A percentile compares a stretch with the other conserved stretches of the same genome.
These are phyloP conservation scores for Penicillium odoratum DNA, from an alignment of 495 filamentous ascomycete species.

Conservation along the genomic window DNA sequence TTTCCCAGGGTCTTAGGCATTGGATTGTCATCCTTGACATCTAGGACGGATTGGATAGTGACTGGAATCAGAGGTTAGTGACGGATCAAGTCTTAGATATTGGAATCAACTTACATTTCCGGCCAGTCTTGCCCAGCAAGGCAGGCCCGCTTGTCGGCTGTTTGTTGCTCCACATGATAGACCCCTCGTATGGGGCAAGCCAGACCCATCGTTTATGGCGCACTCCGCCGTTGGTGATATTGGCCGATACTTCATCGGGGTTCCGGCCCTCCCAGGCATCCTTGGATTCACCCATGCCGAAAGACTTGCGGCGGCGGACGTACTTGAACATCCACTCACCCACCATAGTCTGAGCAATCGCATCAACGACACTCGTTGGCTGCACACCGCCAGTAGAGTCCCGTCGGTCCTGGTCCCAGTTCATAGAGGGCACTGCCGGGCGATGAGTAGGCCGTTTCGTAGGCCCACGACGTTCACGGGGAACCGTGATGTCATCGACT, in stretches of 20 bases:
- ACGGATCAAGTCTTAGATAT: not conserved
- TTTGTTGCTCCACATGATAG: constrained; percentile 98
- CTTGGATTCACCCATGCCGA: constrained; percentile 67
- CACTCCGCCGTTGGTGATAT: constrained; percentile 56
- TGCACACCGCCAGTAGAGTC: constrained; percentile 64
- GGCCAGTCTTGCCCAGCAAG: constrained; percentile 89
- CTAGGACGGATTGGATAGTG: constrained; percentile 90
- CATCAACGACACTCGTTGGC: constrained; percentile 86
- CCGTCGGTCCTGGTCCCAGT: constrained; percentile 32
- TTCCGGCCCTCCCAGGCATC: constrained; percentile 57
- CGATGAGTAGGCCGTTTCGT: constrained; percentile 26
- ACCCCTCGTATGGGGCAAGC: constrained; percentile 92
- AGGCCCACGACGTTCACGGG: constrained; percentile 30
- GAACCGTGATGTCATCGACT: constrained; percentile 67
- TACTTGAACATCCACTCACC: constrained; percentile 99
- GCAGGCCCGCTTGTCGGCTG: constrained; percentile 87
- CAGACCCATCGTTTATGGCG: constrained; percentile 98
- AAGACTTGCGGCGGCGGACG: constrained; percentile 87
- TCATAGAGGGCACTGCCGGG: constrained; percentile 20
- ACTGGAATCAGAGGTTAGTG: constrained; percentile 52
- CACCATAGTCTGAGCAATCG: constrained; percentile 97
- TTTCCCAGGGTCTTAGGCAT: constrained; percentile 66
- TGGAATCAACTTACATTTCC: constrained; percentile 71
- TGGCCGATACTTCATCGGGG: constrained; percentile 52
- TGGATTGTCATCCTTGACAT: constrained; percentile 94